Evolutionary conservation across 768 basidiomycete species (phyloP), one percentile per base, ranked within the genome.

Genomic region (Tylopilus vinaceipallidus): DNA sequence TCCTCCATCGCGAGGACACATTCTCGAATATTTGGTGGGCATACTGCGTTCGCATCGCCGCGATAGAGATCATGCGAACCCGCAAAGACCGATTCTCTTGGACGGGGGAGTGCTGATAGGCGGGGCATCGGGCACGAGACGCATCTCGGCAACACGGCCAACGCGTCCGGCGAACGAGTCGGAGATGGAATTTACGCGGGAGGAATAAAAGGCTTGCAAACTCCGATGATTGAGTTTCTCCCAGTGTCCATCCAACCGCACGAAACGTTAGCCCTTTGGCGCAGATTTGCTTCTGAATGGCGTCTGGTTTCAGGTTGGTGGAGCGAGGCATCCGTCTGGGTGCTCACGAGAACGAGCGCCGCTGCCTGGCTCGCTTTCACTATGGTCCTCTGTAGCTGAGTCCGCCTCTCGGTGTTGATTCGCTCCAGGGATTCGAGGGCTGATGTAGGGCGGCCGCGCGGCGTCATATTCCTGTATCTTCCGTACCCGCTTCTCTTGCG

Each of bases 381-480:
- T 57, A 55, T 52, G 49, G 49, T 62, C 54, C 52, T 69, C 51
- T 53, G 60, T 55, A 55, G 70, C 71, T 74, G 74, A 76, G 76
- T 82, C 76, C 75, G 53, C 73, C 66, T 63, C 30, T 57, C 61
- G 75, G 80, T 72, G 80, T 84, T 64, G 82, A 82, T 71, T 80
- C 74, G 76, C 62, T 60, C 44, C 46, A 44, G 49, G 56, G 60
- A 59, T 56, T n/a, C 5, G 69, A 63, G 72, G 64, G 75, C 74
- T 75, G 73, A 75, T 69, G 70, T 64, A 64, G 66, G 67, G 62
- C 54, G 63, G 66, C 56, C 52, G 64, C 58, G 78, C 73, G 76
- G 81, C 82, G 81, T 85, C 79, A 88, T 88, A 87, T 88, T 86
- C 82, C 84, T 84, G 74, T 75, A 83, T 81, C 79, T 81, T 74